Evolutionary conservation across 192 early-diverging fungal genomes (phyloP).

Genomic region (Coemansia aciculifera): DNA sequence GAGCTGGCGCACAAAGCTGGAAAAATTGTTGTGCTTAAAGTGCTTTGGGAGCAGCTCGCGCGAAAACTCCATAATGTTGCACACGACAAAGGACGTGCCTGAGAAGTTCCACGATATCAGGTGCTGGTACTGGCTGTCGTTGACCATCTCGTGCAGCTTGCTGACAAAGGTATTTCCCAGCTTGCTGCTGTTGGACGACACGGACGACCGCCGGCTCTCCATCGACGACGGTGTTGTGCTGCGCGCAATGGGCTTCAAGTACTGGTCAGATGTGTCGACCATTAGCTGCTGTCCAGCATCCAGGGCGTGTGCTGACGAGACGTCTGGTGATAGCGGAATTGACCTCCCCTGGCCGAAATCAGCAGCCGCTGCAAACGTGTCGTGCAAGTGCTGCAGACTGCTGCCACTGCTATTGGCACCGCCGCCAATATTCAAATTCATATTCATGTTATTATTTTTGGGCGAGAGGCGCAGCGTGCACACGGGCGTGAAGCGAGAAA

Average conservation of each 20-base stretch:
- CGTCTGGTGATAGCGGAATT: slow-evolving; percentile 52
- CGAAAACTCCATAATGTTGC: slow-evolving; percentile 88
- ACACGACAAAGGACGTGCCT: slow-evolving; percentile 87
- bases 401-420: slow-evolving; percentile 15
- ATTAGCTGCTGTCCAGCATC: slow-evolving; percentile 47
- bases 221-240: slow-evolving; percentile 53
- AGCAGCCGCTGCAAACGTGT: slow-evolving; percentile 27
- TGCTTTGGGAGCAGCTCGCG: slow-evolving; percentile 85
- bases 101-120: slow-evolving; percentile 88
- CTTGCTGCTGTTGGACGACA: slow-evolving; percentile 49
- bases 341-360: slow-evolving; percentile 32
- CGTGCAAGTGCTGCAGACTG: slow-evolving; percentile 48
- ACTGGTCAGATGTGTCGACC: slow-evolving; percentile 54
- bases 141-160: slow-evolving; percentile 76
- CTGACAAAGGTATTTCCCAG: slow-evolving; percentile 62
- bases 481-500: neutral
- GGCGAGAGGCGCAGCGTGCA: neutral
- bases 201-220: slow-evolving; percentile 53
- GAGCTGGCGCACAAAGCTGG: slow-evolving; percentile 86
- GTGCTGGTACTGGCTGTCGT: slow-evolving; percentile 83
- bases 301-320: slow-evolving; percentile 22
- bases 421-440: slow-evolving; percentile 21
- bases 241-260: slow-evolving; percentile 51
- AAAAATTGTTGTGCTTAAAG: slow-evolving; percentile 92
- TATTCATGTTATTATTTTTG: slow-evolving; percentile 19